Evolutionary conservation across 2,329 filamentous ascomycete species (phyloP).

Genomic region (Apiospora phragmitis): DNA sequence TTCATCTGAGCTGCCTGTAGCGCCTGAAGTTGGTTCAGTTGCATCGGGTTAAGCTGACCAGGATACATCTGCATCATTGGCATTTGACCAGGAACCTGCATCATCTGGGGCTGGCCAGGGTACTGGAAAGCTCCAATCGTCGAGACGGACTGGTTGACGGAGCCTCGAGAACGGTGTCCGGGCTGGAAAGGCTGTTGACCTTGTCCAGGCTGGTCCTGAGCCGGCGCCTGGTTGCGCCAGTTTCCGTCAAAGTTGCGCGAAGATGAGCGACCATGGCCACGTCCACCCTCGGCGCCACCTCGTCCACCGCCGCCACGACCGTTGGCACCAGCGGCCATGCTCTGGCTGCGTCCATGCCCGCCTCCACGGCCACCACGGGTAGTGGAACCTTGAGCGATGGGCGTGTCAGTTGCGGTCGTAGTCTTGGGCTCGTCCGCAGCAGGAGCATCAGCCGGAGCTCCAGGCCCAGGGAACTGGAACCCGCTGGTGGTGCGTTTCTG

Average conservation of each 20-base stretch:
- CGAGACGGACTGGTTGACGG: constrained; percentile 82
- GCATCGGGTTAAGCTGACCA: constrained; percentile 83
- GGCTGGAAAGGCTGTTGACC: constrained; percentile 81
- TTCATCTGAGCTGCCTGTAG: constrained; percentile 86
- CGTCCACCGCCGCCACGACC: constrained; percentile 69
- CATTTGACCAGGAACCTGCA: constrained; percentile 85
- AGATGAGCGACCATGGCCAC: constrained; percentile 74
- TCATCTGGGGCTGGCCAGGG: constrained; percentile 79
- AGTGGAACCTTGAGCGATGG: constrained; percentile 42
- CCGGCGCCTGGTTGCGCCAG: constrained; percentile 74
- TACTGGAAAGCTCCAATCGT: constrained; percentile 88
- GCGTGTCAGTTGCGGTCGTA: constrained; percentile 38
- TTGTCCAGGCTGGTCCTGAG: constrained; percentile 57
- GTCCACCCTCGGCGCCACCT: constrained; percentile 50
- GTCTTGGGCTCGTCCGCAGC: constrained; percentile 43
- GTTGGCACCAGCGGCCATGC: constrained; percentile 76
- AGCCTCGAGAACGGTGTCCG: constrained; percentile 82
- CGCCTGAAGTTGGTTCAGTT: constrained; percentile 87
- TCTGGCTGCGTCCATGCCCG: constrained; percentile 79
- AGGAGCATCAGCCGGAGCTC: constrained; percentile 59
- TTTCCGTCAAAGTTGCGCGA: constrained; percentile 98
- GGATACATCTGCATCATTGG: constrained; percentile 81
- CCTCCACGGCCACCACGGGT: constrained; percentile 55
- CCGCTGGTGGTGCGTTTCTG: constrained; percentile 92
- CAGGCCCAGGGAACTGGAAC: constrained; percentile 89